phyloP scores from a whole-genome alignment of 345 rosid species.

The Brassica nigra region DNA sequence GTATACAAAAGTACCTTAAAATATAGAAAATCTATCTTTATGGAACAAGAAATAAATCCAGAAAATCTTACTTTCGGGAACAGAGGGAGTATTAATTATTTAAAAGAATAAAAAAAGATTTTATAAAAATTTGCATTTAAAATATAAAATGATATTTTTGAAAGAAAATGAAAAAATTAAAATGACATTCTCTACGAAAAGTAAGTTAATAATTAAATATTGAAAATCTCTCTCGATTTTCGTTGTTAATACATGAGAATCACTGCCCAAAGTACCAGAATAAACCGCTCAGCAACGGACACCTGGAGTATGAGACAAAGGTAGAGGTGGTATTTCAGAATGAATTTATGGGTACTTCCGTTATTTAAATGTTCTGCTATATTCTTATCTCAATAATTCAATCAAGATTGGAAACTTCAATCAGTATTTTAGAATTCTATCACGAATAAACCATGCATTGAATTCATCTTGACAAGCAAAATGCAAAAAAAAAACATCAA shows the following conservation, averaged over 20 bases:
- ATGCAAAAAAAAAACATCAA: neutral
- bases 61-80: too few species aligned
- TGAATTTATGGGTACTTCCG: slow-evolving; percentile 16
- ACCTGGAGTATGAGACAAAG: slow-evolving; percentile 37
- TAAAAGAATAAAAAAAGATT: too few species aligned
- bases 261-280: slow-evolving; percentile 44
- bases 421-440: neutral
- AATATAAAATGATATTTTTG: too few species aligned
- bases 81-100: too few species aligned
- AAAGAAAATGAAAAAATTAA: too few species aligned
- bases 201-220: neutral
- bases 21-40: too few species aligned
- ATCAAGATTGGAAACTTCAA: neutral
- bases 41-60: too few species aligned
- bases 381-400: slow-evolving; percentile 27
- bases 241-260: slow-evolving; percentile 22
- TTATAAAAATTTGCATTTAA: too few species aligned
- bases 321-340: slow-evolving; percentile 23
- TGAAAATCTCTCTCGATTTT: neutral
- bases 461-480: neutral
- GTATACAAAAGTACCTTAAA: too few species aligned
- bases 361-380: neutral
- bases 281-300: slow-evolving; percentile 43
- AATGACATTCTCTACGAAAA: too few species aligned
- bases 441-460: neutral